Evolutionary conservation across 2,329 filamentous ascomycete species (phyloP), one percentile per base, ranked within the genome.

Genomic region (Aquanectria penicillioides): DNA sequence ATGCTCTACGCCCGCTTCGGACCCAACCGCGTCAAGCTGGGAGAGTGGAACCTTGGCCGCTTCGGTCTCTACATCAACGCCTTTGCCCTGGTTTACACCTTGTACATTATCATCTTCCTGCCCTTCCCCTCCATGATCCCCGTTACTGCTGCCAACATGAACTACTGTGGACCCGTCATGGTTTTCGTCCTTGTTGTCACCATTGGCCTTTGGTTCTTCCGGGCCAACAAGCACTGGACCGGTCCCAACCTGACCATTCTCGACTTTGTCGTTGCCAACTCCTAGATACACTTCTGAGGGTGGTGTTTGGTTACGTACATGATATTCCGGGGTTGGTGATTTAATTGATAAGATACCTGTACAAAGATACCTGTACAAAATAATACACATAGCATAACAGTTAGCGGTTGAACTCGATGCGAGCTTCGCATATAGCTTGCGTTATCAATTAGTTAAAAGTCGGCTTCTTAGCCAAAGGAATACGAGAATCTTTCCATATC

Each of bases 101-200:
- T 69, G 1, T 69, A 69, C 2, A 56, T 69, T 6, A 69, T 69
- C 5, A 40, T 69, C 10, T 69, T 69, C 44, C 66, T 69, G 11
- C 67, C 66, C 7, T 69, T 69, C 48, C 66, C 66, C 2, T 69
- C 67, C 2, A 59, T 65, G 0, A 12, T 69, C 4, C 67, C 67
- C 1, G 66, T 69, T 3, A 69, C 66, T 6, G 61, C 46, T 1
- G 46, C 59, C 1, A 64, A 63, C 20, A 69, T 69, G 67, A 69
- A 69, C 12, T 69, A 69, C 34, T 69, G 67, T 11, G 67, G 67
- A 0, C 67, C 65, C 0, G 67, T 69, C 28, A 69, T 69, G 67
- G 61, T 65, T 4, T 50, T 57, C 0, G 67, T 69, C 3, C 37
- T 69, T 6, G 38, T 38, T 2, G 50, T 69, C 7, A 67, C 66